Evolutionary conservation across 768 basidiomycete genomes (phyloP).

Genomic region (Rubroboletus satanas): DNA sequence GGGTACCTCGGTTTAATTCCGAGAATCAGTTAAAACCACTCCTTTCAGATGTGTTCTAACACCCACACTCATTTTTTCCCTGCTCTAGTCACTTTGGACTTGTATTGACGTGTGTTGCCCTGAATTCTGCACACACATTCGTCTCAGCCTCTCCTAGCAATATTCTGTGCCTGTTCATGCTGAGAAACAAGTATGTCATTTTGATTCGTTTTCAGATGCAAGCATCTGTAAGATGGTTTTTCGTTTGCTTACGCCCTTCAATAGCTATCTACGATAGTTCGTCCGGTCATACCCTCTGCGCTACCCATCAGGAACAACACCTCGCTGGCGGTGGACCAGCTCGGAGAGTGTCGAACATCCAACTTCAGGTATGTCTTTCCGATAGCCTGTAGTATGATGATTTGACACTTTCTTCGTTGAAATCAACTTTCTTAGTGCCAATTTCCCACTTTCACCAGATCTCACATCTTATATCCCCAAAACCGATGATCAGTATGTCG

Average conservation of each 20-base stretch:
- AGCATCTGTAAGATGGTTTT: neutral
- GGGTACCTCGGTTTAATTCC: neutral
- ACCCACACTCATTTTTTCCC: neutral
- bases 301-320: no score
- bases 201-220: neutral
- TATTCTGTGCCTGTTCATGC: neutral
- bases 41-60: neutral
- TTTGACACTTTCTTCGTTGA: neutral
- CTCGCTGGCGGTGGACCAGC: neutral
- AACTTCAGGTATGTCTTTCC: neutral
- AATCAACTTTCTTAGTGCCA: neutral
- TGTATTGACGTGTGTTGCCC: neutral
- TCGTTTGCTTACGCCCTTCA: neutral
- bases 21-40: neutral
- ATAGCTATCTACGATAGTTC: neutral
- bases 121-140: neutral
- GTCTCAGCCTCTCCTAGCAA: no score
- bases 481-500: neutral
- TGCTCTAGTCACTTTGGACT: neutral
- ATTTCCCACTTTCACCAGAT: neutral
- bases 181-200: neutral
- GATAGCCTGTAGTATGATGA: neutral
- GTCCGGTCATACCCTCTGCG: neutral
- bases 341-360: neutral
- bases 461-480: conserved; percentile 7